Evolutionary conservation across 129 eudicot species (phyloP), one percentile per base, ranked within the genome.

Genomic region (Tagetes patula): DNA sequence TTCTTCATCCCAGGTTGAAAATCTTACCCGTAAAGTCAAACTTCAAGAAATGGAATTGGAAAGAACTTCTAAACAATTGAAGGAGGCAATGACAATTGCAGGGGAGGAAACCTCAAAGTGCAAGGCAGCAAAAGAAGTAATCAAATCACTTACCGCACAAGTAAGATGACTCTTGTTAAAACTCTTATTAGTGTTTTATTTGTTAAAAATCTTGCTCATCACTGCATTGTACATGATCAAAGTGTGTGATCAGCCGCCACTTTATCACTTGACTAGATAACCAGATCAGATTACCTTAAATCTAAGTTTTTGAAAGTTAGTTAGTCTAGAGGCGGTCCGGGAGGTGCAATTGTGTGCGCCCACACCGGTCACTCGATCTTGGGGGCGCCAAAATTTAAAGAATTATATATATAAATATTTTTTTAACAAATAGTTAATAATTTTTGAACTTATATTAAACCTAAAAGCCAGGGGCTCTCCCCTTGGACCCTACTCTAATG

Each of bases 91-190:
- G 65, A 74, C 91, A 76, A 74, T 92, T 80, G 92, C 95, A 67
- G 88, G 90, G 75, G 98, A 92, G 67, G 98, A 92, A 87, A 82
- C 84, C 79, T 91, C 96, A 63, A 92, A 85, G 81, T 92, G 98
- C 95, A 92, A 92, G 81, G 98, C 95, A 7, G 98, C 98, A 34
- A 92, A 89, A 81, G 95, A 92, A 86, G 98, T 92, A 62, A 92
- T 92, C 82, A 92, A 92, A 65, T 92, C 98, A 32, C 96, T 92
- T 46, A 92, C 98, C 64, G 89, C 98, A 46, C 98, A 92, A 74
- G 98, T 92, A 61, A 75, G 83, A 50, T 60, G 58, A 63, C 64
- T 48, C 36, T 63, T 63, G 42, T 34, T 58, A 8, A 32, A 32
- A 33, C 27, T 45, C 9, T 75, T 71, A 39, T 41, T n/a, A 65